Conservation (phyloP, 495 filamentous ascomycete genomes). For the Aspergillus mulundensis region DNA sequence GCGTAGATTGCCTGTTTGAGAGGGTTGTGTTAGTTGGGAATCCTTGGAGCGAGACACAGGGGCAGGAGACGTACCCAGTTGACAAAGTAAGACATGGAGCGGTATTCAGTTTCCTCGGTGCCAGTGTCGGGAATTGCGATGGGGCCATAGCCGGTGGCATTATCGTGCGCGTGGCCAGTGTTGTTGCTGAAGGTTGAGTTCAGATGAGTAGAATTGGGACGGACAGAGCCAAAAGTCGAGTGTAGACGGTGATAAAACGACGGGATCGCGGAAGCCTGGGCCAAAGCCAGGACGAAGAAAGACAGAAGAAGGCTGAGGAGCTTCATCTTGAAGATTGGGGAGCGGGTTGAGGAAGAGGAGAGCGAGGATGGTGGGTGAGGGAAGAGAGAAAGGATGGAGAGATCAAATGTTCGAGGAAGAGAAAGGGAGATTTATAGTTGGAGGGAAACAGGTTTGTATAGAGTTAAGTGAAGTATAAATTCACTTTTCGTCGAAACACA, state of each 20-base stretch:
- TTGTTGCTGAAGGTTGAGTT: neutral
- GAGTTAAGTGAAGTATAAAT: neutral
- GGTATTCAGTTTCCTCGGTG: slow-evolving; percentile 32
- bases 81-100: slow-evolving; percentile 77
- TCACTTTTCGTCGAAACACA: slow-evolving; percentile 6
- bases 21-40: neutral
- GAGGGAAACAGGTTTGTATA: neutral
- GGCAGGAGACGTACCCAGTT: slow-evolving; percentile 56
- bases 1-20: slow-evolving; percentile 15
- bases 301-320: neutral
- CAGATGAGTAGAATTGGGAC: neutral
- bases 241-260: neutral
- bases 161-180: neutral
- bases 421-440: neutral
- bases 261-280: neutral
- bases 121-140: slow-evolving; percentile 19
- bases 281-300: neutral
- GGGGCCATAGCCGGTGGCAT: neutral
- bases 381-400: neutral
- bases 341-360: neutral
- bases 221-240: neutral
- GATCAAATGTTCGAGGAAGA: neutral
- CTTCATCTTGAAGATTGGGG: slow-evolving; percentile 11
- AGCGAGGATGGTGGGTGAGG: neutral
- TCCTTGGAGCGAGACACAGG: neutral